Percentiles rank a stretch among this genome's conserved stretches.
Evolutionary conservation across 2,329 filamentous ascomycete genomes (phyloP).

Genomic region (Venturiaceae sp.): DNA sequence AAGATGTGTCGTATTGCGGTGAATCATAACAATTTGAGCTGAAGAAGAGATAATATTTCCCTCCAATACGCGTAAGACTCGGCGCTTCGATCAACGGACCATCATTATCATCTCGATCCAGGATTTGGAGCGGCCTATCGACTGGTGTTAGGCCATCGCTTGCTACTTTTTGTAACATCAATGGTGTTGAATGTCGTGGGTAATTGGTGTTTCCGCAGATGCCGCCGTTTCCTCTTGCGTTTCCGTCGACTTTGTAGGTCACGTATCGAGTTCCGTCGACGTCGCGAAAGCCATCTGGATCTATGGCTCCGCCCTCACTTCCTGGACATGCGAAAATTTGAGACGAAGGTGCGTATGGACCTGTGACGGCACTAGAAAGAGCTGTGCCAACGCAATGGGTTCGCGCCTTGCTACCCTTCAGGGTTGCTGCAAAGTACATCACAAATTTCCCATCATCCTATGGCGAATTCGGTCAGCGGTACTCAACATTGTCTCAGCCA

Average conservation of each 20-base stretch:
- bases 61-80: slow-evolving; percentile 37
- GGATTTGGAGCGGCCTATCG: slow-evolving; percentile 38
- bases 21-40: slow-evolving; percentile 50
- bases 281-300: slow-evolving; percentile 50
- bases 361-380: slow-evolving; percentile 34
- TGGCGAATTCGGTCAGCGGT: too few species aligned
- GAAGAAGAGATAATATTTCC: slow-evolving; percentile 52
- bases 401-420: too few species aligned
- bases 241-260: slow-evolving; percentile 58
- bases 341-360: slow-evolving; percentile 40
- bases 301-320: slow-evolving; percentile 48
- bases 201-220: slow-evolving; percentile 36
- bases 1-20: slow-evolving; percentile 48
- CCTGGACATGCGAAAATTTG: too few species aligned
- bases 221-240: slow-evolving; percentile 39
- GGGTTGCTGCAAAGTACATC: too few species aligned
- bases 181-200: slow-evolving; percentile 38
- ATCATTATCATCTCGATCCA: slow-evolving; percentile 36
- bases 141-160: slow-evolving; percentile 42
- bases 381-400: slow-evolving; percentile 55
- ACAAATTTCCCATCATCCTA: too few species aligned
- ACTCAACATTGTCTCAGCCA: too few species aligned
- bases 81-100: slow-evolving; percentile 55
- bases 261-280: slow-evolving; percentile 46
- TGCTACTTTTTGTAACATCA: slow-evolving; percentile 45